Base-by-base conservation (phyloP, 306 rosid genomes). In the Cicer yamashitae region DNA sequence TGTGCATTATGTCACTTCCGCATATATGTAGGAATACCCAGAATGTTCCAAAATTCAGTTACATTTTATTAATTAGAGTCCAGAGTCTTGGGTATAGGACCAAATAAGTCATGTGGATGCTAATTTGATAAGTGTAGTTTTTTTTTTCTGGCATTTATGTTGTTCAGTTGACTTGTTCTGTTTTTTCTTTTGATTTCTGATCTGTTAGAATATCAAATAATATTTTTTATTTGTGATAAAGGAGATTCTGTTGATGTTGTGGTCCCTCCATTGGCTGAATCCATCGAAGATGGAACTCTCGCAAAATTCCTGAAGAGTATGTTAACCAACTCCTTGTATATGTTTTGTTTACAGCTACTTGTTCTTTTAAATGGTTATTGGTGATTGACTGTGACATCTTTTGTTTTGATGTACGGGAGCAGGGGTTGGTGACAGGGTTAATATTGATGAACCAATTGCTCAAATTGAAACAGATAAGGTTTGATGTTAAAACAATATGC, bases 381-480 rank as follows among this genome's bases (percentile, higher is more conserved):
- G 46, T 77, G 61, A 73, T 7, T 82, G 66, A 86, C 73, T 65
- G 38, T 46, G 45, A 15, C n/a, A 7, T 66, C 17, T 80, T 46
- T 40, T 61, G 17, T 59, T 79, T 74, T 79, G 75, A 70, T 79
- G 58, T 22, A 13, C 81, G 86, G 22, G 80, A 51, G 56, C 87
- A 91, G 97, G 83, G 70, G 82, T 90, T 48, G 97, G 96, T 60
- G 96, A 91, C 80, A 75, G 83, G 58, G 97, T 91, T 67, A 86
- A 79, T 83, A 74, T 81, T 76, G 97, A 91, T 61, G 97, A 91
- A 75, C 86, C 93, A 43, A 88, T 91, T 83, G 96, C 97, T 85
- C 93, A 91, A 72, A 87, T 91, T 63, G 97, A 89, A 82, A 91
- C 97, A 37, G 97, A 91, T 82, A 91, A 89, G 97, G 96, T 91